A percentile compares a stretch with the other conserved stretches of the same genome.
These are phyloP conservation scores for Talaromyces trachyspermus DNA, from an alignment of 495 filamentous ascomycete genomes.

Conservation along the genomic window DNA sequence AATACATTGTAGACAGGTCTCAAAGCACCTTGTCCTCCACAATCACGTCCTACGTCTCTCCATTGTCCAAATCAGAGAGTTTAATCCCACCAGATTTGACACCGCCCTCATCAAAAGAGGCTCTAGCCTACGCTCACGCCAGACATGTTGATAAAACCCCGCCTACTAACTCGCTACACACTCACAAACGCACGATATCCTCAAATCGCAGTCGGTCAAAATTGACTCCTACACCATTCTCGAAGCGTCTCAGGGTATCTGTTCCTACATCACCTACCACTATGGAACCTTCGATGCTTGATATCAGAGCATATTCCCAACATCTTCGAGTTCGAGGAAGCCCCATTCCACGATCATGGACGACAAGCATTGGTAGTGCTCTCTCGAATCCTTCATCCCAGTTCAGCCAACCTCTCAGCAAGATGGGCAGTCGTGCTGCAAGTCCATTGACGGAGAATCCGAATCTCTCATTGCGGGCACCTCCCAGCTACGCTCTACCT, in stretches of 20 bases:
- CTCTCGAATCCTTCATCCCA: background rate
- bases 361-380: background rate
- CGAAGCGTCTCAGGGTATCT: conserved; percentile 1
- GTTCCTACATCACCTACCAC: background rate
- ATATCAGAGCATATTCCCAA: background rate
- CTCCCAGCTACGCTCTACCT: background rate
- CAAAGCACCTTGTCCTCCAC: conserved; percentile 3
- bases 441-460: background rate
- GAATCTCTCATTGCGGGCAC: background rate
- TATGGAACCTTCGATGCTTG: background rate
- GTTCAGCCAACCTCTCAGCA: background rate
- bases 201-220: too few species aligned
- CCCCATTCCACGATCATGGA: background rate
- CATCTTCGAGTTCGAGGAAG: conserved; percentile 4
- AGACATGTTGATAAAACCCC: background rate
- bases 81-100: conserved; percentile 9
- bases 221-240: background rate
- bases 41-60: background rate
- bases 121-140: background rate
- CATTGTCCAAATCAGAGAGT: conserved; percentile 9
- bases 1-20: conserved; percentile 23
- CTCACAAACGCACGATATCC: conserved; percentile 4
- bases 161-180: background rate
- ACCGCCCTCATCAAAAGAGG: conserved; percentile 1
- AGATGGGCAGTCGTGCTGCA: background rate